Evolutionary conservation across 2,329 filamentous ascomycete species (phyloP).

Genomic region (Epichloe aotearoae): DNA sequence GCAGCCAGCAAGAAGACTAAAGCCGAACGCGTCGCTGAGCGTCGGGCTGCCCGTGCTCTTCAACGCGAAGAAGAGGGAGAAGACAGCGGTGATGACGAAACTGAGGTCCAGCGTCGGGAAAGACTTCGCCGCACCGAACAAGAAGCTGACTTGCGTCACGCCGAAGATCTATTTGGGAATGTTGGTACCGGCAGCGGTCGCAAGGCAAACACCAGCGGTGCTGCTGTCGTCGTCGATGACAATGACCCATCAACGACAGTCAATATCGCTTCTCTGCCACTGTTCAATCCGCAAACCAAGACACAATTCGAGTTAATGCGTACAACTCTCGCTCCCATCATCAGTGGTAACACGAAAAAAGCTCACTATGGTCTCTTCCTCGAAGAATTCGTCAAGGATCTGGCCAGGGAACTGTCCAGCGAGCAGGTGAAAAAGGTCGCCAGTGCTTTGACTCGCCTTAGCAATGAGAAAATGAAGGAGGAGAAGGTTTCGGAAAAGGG

Average conservation of each 20-base stretch:
- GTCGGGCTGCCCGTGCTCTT: constrained; percentile 47
- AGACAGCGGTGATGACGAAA: constrained; percentile 53
- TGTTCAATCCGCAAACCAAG: constrained; percentile 87
- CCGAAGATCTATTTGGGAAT: constrained; percentile 77
- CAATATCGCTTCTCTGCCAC: constrained; percentile 63
- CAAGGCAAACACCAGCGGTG: constrained; percentile 51
- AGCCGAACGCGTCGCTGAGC: constrained; percentile 72
- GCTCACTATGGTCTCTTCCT: constrained; percentile 82
- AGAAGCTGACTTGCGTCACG: constrained; percentile 78
- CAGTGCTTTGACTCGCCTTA: constrained; percentile 71
- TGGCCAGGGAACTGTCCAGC: constrained; percentile 76
- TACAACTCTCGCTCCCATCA: constrained; percentile 64
- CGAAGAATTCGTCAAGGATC: constrained; percentile 78
- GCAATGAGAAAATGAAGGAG: constrained; percentile 98
- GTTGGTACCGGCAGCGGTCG: constrained; percentile 54
- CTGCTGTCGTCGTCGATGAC: constrained; percentile 54
- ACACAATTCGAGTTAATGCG: constrained; percentile 71
- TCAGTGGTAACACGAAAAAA: constrained; percentile 68
- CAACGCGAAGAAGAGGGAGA: constrained; percentile 39
- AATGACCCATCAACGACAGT: constrained; percentile 66
- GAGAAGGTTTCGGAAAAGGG: constrained; percentile 91
- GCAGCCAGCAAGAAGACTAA: constrained; percentile 87
- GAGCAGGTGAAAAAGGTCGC: constrained; percentile 95
- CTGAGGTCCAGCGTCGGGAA: constrained; percentile 57
- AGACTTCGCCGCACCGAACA: constrained; percentile 70